Evolutionary conservation across 805 yeast genomes (phyloP), one percentile per base, ranked within the genome.

Genomic region (Nakazawaea laoshanensis): DNA sequence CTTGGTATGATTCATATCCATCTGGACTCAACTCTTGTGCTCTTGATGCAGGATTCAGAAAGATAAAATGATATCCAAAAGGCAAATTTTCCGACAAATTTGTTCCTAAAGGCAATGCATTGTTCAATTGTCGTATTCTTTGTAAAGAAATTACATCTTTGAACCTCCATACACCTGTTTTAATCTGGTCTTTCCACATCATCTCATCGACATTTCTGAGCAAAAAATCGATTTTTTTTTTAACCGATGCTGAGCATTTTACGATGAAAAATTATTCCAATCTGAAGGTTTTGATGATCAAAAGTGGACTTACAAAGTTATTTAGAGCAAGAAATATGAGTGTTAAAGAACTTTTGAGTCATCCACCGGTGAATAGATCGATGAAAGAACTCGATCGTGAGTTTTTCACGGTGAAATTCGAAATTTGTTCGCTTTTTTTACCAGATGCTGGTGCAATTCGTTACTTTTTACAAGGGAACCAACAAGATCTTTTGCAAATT

Each of bases 1-100:
- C 74, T 47, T 82, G 92, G 43, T 80, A 73, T 29, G 76, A 65
- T 42, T 82, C 94, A 53, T 85, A 87, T 1, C 96, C 95, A 52
- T 87, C 96, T 2, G 43, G 30, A 2, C 80, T 77, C 13, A 85
- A 48, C 3, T 54, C 53, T 33, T 70, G 77, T 24, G 55, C 51
- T 23, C 70, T 63, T 4, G 25, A 55, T 4, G 59, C 45, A 16
- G 85, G 87, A 45, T 79, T 81, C 52, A 75, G 75, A 48, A 66
- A 85, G 2, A 81, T 49, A 33, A 86, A 63, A 38, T 81, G 86
- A 39, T 71, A 77, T 2, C 89, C 92, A 12, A 44, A 44, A 3
- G 70, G 70, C 19, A 33, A 20, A 5, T 15, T 18, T 20, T 10
- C 10, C 22, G 22, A 10, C 10, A 20, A 10, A 10, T 7, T 20